Base-by-base conservation (phyloP, 1,284 basidiomycete species). In the Ustanciosporium gigantosporum region DNA sequence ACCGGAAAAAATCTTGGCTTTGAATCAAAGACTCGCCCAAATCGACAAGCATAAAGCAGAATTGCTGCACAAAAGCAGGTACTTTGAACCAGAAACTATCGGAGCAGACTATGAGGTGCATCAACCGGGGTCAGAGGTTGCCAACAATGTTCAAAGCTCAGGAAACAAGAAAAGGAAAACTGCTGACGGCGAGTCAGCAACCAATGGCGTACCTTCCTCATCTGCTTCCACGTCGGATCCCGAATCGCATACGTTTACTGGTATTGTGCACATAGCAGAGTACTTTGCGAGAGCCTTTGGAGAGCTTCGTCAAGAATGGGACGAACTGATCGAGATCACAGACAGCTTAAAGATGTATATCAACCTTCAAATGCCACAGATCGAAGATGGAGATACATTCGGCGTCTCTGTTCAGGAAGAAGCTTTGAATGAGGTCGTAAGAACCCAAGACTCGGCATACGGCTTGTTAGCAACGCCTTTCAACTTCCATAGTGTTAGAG, bases 311-410 rank as follows among this genome's bases (percentile, higher is more conserved):
- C 13, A 20, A 13, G 64, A 62, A 39, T 66, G 64, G 64, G 58
- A 66, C 36, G 23, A 57, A 27, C 41, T 62, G 32, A 48, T 66
- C 19, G 49, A 48, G n/a, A 23, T 47, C 22, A 66, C 47, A 41
- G 64, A 66, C 36, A 36, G 46, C 2, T 46, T 66, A 35, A 66
- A 66, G 22, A 62, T 66, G 58, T 66, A 58, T 44, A 62, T 66
- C 53, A 66, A 66, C 38, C 53, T 66, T 1, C 53, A 53, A 27
- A 61, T 66, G 46, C 64, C 64, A 15, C 46, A 56, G 32, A 66
- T 66, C 53, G 64, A 66, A 39, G 64, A 66, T 39, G 64, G 64
- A 31, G 64, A 66, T 25, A 66, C 64, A 3, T 62, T 66, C 9
- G 64, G 64, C 22, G 58, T 61, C 14, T 61, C 58, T 7, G 56